phyloP scores from a whole-genome alignment of 2,329 filamentous ascomycete genomes.

The Trichoderma polysporum region DNA sequence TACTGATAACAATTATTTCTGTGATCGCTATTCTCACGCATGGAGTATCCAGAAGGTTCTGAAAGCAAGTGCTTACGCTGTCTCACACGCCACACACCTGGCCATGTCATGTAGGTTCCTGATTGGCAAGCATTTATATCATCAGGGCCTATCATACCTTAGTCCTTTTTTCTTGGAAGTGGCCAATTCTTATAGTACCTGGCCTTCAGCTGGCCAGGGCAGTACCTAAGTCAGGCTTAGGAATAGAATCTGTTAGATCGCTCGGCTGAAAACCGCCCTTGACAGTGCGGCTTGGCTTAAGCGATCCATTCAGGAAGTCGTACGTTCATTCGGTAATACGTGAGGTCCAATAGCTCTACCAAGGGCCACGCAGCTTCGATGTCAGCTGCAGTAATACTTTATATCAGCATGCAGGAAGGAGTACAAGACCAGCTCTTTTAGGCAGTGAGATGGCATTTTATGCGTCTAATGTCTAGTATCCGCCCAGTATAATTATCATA shows the following conservation, averaged over 20 bases:
- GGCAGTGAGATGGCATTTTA: not conserved
- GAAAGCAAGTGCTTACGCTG: constrained; percentile 8
- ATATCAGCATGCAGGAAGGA: not conserved
- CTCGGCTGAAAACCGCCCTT: not conserved
- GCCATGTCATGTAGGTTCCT: not conserved
- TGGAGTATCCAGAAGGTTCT: not conserved
- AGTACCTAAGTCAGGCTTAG: not conserved
- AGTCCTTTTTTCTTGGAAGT: not conserved
- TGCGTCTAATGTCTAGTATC: not conserved
- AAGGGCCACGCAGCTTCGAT: not conserved
- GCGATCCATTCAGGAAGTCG: not conserved
- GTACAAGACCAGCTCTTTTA: not conserved
- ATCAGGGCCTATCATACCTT: not conserved
- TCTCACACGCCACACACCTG: not conserved
- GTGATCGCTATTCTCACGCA: not conserved
- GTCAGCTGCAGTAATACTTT: not conserved
- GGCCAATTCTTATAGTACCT: not conserved
- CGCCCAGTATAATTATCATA: not conserved
- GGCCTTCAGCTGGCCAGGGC: not conserved
- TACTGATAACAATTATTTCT: not conserved
- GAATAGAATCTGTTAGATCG: not conserved
- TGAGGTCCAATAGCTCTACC: not conserved
- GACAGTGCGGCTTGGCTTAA: not conserved
- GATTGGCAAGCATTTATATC: not conserved
- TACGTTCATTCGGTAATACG: not conserved